Conservation (phyloP, 805 yeast genomes). For the Kregervanrija fluxuum region DNA sequence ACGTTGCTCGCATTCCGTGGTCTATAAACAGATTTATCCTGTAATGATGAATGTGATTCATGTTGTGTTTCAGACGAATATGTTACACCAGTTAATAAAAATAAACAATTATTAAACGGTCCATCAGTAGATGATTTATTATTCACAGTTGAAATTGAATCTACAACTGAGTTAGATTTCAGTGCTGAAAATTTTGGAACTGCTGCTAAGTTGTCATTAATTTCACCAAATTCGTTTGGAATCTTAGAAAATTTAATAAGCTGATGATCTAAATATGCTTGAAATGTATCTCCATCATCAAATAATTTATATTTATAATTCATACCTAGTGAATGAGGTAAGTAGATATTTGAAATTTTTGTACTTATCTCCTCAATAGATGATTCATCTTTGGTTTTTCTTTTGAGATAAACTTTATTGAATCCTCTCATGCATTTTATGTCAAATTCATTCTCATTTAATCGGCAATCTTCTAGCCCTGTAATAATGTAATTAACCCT, state of each 20-base stretch:
- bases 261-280: conserved; percentile 7
- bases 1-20: no score
- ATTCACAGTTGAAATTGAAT: neutral
- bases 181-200: neutral
- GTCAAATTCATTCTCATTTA: neutral
- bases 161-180: no score
- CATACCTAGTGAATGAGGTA: neutral
- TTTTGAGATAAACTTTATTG: conserved; percentile 4
- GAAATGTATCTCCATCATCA: conserved; percentile 10
- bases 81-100: conserved; percentile 8
- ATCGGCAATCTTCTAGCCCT: conserved; percentile 6
- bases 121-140: neutral
- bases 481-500: conserved; percentile 9
- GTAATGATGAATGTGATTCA: no score
- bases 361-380: conserved; percentile 3
- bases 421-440: conserved; percentile 11
- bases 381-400: neutral
- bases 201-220: neutral
- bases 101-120: conserved; percentile 8
- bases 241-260: neutral
- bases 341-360: conserved; percentile 7
- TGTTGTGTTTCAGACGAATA: conserved; percentile 2
- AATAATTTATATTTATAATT: conserved; percentile 10
- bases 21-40: no score
- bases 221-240: neutral